Percentiles rank a stretch among this genome's conserved stretches.
phyloP scores from a whole-genome alignment of 2,329 filamentous ascomycete species.

The Rhynchosporium secalis region DNA sequence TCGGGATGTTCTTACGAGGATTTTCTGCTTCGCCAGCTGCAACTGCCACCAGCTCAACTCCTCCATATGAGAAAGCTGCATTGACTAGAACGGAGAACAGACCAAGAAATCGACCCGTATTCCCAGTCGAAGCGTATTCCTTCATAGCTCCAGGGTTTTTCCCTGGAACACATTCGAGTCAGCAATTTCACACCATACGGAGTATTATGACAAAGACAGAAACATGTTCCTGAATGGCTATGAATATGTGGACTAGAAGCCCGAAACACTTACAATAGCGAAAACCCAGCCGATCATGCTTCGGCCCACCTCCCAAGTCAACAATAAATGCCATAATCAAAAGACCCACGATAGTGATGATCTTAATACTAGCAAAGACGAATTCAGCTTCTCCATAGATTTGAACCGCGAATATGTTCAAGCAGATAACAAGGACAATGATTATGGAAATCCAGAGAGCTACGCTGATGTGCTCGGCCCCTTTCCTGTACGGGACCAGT shows the following conservation, averaged over 20 bases:
- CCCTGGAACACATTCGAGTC: constrained; percentile 31
- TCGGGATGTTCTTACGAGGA: constrained; percentile 67
- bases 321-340: constrained; percentile 77
- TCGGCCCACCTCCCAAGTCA: constrained; percentile 80
- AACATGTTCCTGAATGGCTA: neutral
- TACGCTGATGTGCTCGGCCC: constrained; percentile 35
- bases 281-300: constrained; percentile 71
- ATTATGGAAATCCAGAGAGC: constrained; percentile 46
- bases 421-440: constrained; percentile 36
- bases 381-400: constrained; percentile 64
- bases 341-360: constrained; percentile 62
- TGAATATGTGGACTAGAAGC: neutral
- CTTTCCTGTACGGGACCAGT: constrained; percentile 43
- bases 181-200: neutral
- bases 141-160: constrained; percentile 69
- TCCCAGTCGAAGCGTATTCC: constrained; percentile 60
- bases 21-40: constrained; percentile 70
- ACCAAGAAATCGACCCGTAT: constrained; percentile 66
- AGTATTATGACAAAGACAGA: neutral
- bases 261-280: constrained; percentile 49
- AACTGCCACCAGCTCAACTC: constrained; percentile 46
- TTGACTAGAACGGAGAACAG: constrained; percentile 58
- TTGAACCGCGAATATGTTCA: constrained; percentile 60
- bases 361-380: constrained; percentile 57
- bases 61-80: constrained; percentile 51